Conservation (phyloP, 108 stramenopile species). For the Tribonema minus region DNA sequence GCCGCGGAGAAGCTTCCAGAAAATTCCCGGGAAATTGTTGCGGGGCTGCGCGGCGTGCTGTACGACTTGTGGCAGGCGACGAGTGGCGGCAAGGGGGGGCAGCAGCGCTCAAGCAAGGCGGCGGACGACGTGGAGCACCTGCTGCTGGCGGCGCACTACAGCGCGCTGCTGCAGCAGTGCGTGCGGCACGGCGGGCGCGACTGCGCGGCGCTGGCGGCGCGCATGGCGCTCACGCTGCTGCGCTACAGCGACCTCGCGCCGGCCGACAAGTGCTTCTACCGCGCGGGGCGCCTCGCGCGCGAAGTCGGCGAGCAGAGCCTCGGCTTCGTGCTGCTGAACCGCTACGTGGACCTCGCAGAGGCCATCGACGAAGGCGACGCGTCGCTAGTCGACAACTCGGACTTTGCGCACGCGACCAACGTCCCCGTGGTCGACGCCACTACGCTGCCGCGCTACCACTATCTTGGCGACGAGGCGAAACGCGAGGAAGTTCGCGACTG, state of each 20-base stretch:
- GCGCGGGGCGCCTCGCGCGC: constrained; percentile 51
- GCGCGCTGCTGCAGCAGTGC: constrained; percentile 24
- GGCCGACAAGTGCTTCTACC: constrained; percentile 61
- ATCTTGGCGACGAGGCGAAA: constrained; percentile 39
- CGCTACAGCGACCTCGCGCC: constrained; percentile 60
- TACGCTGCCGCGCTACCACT: constrained; percentile 35
- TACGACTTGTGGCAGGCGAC: constrained; percentile 24
- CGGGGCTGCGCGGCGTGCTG: constrained; percentile 50
- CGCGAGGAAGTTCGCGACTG: constrained; percentile 65
- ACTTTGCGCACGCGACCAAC: constrained; percentile 58
- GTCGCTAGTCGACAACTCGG: constrained; percentile 54
- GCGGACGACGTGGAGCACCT: constrained; percentile 51
- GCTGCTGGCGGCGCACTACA: constrained; percentile 59
- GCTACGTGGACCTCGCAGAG: constrained; percentile 67
- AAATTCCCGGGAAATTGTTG: constrained; percentile 1
- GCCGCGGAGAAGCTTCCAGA: constrained; percentile 2
- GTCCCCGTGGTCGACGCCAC: constrained; percentile 37
- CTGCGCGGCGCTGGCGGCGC: constrained; percentile 52
- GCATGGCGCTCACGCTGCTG: constrained; percentile 54
- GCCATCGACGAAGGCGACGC: constrained; percentile 64
- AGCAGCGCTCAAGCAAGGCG: neutral
- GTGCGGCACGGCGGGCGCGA: neutral
- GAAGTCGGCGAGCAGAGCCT: constrained; percentile 54
- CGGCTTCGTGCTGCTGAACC: constrained; percentile 66
- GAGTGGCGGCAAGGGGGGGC: neutral